Percentiles rank a stretch among this genome's conserved stretches.
Evolutionary conservation across 352 stramenopile species (phyloP).

Genomic region (Discostella stelligera): DNA sequence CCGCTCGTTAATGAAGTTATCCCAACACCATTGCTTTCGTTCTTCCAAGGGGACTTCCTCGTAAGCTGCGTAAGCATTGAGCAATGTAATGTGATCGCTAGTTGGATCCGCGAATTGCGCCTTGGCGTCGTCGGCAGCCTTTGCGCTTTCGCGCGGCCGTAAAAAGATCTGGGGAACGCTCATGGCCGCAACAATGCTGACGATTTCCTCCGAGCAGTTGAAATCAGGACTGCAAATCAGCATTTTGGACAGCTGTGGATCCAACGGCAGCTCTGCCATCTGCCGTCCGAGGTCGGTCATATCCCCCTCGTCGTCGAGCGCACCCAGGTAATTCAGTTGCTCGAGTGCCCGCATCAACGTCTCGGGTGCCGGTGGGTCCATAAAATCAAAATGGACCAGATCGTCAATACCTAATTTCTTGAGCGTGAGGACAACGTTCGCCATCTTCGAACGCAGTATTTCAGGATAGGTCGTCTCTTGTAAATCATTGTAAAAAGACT

Average conservation of each 20-base stretch:
- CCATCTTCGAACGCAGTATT: constrained; percentile 95
- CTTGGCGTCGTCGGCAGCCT: constrained; percentile 96
- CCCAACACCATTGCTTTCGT: constrained; percentile 93
- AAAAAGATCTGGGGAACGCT: constrained; percentile 95
- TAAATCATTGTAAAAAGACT: constrained; percentile 95
- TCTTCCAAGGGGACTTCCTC: constrained; percentile 81
- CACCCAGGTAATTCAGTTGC: constrained; percentile 97
- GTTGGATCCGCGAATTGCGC: constrained; percentile 93
- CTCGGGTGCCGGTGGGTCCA: constrained; percentile 97
- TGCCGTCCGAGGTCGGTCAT: constrained; percentile 88
- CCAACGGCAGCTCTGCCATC: constrained; percentile 95
- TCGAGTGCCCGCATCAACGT: constrained; percentile 98
- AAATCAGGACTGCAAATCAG: constrained; percentile 94
- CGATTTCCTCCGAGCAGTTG: constrained; percentile 94
- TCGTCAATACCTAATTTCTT: constrained; percentile 97
- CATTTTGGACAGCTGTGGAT: constrained; percentile 97
- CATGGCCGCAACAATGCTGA: constrained; percentile 96
- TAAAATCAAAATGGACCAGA: constrained; percentile 99
- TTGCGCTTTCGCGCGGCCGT: constrained; percentile 93
- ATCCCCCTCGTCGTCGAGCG: constrained; percentile 95
- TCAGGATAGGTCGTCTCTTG: constrained; percentile 99
- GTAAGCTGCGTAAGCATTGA: constrained; percentile 98
- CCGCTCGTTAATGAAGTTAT: constrained; percentile 96
- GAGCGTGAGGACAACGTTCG: constrained; percentile 86
- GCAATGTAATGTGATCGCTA: constrained; percentile 96